Base-by-base conservation (phyloP, 2,329 filamentous ascomycete genomes). In the Claviceps monticola region DNA sequence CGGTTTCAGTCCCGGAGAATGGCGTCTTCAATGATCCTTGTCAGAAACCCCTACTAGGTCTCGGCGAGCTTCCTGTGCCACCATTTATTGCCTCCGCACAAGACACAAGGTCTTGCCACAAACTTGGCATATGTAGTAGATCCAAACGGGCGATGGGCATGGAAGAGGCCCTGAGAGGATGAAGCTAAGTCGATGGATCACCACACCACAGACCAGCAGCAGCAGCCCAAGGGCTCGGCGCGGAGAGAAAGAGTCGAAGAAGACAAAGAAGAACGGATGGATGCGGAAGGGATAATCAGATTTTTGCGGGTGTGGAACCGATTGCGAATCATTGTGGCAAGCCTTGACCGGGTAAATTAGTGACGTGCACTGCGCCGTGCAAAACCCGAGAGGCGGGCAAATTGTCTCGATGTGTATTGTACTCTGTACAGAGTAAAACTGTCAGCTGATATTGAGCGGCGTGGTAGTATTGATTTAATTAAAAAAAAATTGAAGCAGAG, bases 1-100 rank as follows among this genome's bases (percentile, higher is more conserved):
- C 42, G 42, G 51, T 49, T 53, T 43, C 41, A 36, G 47, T 52
- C 34, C 43, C 43, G 51, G 51, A 48, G 51, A 47, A 46, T 39
- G 29, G 34, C n/a, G 43, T 23, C 47, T 44, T 37, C 19, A 19
- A 38, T 38, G n/a, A 41, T 47, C 46, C 38, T 38, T 48, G 50
- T 39, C 38, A 9, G 3, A 8, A 17, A 11, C 19, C 42, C 49
- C 36, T 45, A 34, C 21, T 38, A 19, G 37, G 13, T 16, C 29
- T 44, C 48, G 26, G 14, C 41, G 48, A 23, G 11, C 39, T 43
- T 44, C 8, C 48, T 44, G 17, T 29, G 21, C 29, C 21, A 17
- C 21, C 23, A 5, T 16, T 23, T 41, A 8, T 36, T 23, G 45
- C 29, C 19, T 46, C 14, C 3, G 14, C 41, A 43, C 5, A 11